phyloP scores from a whole-genome alignment of 192 early-diverging fungal species.

The Backusella macrospora region DNA sequence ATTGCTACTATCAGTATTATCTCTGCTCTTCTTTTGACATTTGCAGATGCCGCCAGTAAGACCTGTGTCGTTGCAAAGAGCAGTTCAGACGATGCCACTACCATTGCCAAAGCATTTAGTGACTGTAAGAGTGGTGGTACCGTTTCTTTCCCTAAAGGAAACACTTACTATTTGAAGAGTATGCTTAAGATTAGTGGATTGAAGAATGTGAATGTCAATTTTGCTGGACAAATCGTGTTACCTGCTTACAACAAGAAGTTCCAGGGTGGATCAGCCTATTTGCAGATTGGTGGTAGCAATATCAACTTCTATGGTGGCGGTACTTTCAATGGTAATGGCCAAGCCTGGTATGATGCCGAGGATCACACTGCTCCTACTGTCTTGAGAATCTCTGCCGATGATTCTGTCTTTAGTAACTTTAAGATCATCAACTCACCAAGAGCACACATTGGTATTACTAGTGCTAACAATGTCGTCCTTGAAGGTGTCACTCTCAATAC shows the following conservation, averaged over 20 bases:
- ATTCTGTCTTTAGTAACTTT: constrained; percentile 27
- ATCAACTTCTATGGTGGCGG: constrained; percentile 22
- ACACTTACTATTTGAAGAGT: constrained; percentile 26
- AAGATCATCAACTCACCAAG: constrained; percentile 23
- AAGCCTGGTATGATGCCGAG: constrained; percentile 20
- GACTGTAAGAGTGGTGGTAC: constrained; percentile 29
- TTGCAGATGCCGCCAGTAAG: constrained; percentile 8
- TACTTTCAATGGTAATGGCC: constrained; percentile 30
- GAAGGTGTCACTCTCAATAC: constrained; percentile 24
- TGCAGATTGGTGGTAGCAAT: constrained; percentile 11
- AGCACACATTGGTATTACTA: constrained; percentile 26
- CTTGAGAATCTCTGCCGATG: constrained; percentile 7
- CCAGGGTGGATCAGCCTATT: constrained; percentile 10
- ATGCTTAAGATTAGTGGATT: constrained; percentile 16
- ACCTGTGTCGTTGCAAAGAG: constrained; percentile 25
- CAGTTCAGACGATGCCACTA: constrained; percentile 19
- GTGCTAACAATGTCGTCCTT: constrained; percentile 12
- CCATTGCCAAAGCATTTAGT: constrained; percentile 23
- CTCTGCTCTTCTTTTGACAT: constrained; percentile 12
- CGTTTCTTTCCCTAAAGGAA: constrained; percentile 24
- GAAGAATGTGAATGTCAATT: constrained; percentile 18
- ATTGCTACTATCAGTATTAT: constrained; percentile 3
- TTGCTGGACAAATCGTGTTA: constrained; percentile 17
- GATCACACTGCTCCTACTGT: constrained; percentile 23
- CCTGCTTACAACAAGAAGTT: constrained; percentile 14